Evolutionary conservation across 176 grass and related monocot species (phyloP).

Genomic region (Musa schizocarpa): DNA sequence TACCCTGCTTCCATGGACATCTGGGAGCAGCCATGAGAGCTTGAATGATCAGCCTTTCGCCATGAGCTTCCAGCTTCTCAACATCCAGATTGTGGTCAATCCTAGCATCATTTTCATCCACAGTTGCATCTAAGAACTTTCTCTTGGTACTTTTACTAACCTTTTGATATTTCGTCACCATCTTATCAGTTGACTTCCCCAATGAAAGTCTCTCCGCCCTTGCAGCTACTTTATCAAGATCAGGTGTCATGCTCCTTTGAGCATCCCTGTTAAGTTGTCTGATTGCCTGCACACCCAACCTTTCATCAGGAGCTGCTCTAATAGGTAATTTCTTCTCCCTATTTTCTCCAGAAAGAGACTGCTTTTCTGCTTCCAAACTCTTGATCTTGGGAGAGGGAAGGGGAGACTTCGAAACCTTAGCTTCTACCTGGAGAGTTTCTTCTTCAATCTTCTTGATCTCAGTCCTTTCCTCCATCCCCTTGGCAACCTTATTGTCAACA

Average conservation of each 20-base stretch:
- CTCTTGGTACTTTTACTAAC: neutral
- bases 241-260: slow-evolving; percentile 1
- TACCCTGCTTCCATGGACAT: slow-evolving; percentile 40
- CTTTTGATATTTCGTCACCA: slow-evolving; percentile 9
- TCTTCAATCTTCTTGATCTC: neutral
- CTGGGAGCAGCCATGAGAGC: slow-evolving; percentile 40
- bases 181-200: neutral
- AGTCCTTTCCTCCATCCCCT: neutral
- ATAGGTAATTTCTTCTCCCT: neutral
- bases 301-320: neutral
- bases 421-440: neutral
- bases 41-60: slow-evolving; percentile 24
- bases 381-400: neutral
- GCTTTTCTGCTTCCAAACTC: neutral
- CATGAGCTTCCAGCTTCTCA: slow-evolving; percentile 10
- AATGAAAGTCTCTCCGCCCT: neutral
- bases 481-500: neutral
- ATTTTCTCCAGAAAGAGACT: neutral
- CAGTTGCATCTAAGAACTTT: slow-evolving; percentile 8
- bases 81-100: slow-evolving; percentile 9
- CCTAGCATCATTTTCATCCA: slow-evolving; percentile 10
- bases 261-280: neutral
- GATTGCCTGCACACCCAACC: neutral
- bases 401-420: neutral
- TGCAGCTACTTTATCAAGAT: neutral